Evolutionary conservation across 1,284 basidiomycete species (phyloP).

Genomic region (Trichosporon sp.): DNA sequence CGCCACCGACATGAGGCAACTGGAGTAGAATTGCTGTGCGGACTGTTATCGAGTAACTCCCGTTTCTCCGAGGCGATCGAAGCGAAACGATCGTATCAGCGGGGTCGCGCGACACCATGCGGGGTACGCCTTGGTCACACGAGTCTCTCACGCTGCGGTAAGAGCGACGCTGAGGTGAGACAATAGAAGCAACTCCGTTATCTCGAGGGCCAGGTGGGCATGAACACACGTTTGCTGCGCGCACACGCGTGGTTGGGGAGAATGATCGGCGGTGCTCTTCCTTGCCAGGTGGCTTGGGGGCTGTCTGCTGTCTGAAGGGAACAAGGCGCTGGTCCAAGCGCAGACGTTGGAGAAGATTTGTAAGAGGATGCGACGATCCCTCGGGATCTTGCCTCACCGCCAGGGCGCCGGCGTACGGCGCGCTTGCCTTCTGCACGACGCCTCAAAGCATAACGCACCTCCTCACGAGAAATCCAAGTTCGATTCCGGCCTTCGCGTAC

Average conservation of each 20-base stretch:
- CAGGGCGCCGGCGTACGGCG: too few relatives aligned
- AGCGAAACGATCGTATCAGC: background rate
- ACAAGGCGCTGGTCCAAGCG: conserved; percentile 5
- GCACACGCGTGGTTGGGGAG: background rate
- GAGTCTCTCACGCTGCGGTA: background rate
- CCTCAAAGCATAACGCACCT: background rate
- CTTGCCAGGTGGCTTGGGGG: background rate
- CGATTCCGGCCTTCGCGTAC: background rate
- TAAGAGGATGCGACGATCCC: conserved; percentile 3
- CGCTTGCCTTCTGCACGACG: background rate
- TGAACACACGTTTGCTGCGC: background rate
- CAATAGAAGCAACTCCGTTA: conserved; percentile 3
- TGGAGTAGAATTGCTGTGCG: background rate
- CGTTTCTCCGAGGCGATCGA: conserved; percentile 1
- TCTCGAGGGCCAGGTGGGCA: background rate
- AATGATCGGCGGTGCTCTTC: background rate
- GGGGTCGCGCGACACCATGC: background rate
- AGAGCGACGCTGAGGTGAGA: background rate
- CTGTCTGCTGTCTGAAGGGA: background rate
- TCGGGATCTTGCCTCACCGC: background rate
- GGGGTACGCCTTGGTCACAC: background rate
- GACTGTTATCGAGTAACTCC: background rate
- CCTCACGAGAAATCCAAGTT: background rate
- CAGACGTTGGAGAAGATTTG: background rate
- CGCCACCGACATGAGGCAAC: background rate